Evolutionary conservation across 2,329 filamentous ascomycete species (phyloP).

Genomic region (Aspergillus transmontanensis): DNA sequence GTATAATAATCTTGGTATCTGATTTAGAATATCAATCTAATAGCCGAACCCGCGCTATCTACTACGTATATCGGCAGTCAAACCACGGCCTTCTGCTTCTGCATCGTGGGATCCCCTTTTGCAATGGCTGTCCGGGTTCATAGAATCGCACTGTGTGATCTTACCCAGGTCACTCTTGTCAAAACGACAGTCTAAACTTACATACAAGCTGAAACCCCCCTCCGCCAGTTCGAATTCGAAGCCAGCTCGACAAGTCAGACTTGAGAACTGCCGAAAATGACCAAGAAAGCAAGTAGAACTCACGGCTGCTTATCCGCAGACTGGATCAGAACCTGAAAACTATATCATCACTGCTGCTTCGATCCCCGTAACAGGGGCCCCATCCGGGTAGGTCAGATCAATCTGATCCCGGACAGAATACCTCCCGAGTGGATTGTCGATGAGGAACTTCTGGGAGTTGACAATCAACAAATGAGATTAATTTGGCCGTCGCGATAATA

Average conservation of each 20-base stretch:
- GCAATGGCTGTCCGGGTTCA: too few relatives aligned
- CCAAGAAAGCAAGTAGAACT: background rate
- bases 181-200: background rate
- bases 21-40: too few relatives aligned
- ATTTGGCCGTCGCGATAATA: too few relatives aligned
- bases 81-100: background rate
- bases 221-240: too few relatives aligned
- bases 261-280: too few relatives aligned
- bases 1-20: background rate
- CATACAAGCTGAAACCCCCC: background rate
- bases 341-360: background rate
- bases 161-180: background rate
- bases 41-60: too few relatives aligned
- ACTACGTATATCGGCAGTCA: background rate
- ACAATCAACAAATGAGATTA: too few relatives aligned
- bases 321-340: background rate
- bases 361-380: background rate
- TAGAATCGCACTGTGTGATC: background rate
- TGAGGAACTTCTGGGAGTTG: background rate
- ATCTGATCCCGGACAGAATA: background rate
- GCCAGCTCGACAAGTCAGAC: background rate
- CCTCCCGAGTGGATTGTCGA: background rate
- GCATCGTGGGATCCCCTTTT: background rate
- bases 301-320: background rate
- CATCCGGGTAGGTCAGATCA: background rate